phyloP scores from a whole-genome alignment of 1,139 yeast species.

The Sugiyamaella neomexicana region DNA sequence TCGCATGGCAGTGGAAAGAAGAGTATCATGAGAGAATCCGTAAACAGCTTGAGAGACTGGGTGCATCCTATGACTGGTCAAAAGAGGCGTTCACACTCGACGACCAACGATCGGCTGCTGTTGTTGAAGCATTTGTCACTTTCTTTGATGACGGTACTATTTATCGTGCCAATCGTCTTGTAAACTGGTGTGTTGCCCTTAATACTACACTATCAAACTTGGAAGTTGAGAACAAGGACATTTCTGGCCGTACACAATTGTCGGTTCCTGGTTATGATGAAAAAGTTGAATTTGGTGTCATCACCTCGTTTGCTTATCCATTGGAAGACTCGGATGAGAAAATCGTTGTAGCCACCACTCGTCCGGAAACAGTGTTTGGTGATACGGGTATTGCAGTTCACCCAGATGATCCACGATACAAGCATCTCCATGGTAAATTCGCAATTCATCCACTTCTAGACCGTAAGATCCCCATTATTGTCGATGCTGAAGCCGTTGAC shows the following conservation, averaged over 20 bases:
- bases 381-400: slow-evolving; percentile 98
- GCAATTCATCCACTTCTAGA: slow-evolving; percentile 89
- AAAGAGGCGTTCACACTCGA: slow-evolving; percentile 92
- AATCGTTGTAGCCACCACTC: slow-evolving; percentile 91
- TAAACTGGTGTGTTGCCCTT: slow-evolving; percentile 94
- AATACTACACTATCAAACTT: slow-evolving; percentile 94
- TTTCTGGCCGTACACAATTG: slow-evolving; percentile 76
- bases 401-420: slow-evolving; percentile 90
- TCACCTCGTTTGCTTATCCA: slow-evolving; percentile 89
- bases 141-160: slow-evolving; percentile 93
- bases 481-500: slow-evolving; percentile 92
- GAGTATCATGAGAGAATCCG: slow-evolving; percentile 86
- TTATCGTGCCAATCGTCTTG: slow-evolving; percentile 89
- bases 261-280: slow-evolving; percentile 88
- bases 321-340: slow-evolving; percentile 88
- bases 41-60: slow-evolving; percentile 78
- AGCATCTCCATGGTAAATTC: slow-evolving; percentile 90
- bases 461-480: slow-evolving; percentile 80
- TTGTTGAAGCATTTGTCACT: slow-evolving; percentile 85
- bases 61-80: slow-evolving; percentile 96
- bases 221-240: slow-evolving; percentile 91
- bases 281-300: slow-evolving; percentile 92
- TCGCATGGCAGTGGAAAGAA: slow-evolving; percentile 99
- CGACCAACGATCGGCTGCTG: slow-evolving; percentile 76
- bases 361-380: slow-evolving; percentile 98